Evolutionary conservation across 208 protist genomes (phyloP), one percentile per base, ranked within the genome.

Genomic region (Wallacemonas sp.): DNA sequence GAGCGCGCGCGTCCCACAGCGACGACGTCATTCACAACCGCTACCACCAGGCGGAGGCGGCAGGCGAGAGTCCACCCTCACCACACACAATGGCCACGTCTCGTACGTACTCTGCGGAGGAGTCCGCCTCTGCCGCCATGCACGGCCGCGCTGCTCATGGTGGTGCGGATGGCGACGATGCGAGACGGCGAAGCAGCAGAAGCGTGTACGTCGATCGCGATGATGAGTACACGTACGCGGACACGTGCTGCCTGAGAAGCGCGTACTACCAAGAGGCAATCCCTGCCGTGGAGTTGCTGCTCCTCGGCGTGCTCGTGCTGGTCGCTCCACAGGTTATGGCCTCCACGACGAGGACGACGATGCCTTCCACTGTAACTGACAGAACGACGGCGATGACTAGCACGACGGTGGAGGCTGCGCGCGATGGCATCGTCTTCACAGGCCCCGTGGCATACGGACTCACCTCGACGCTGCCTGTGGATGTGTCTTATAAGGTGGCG

Each of bases 291-390:
- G 67, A 89, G 72, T 62, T 96, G 14, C 68, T 93, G 1, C 19
- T 96, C 21, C 75, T 90, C 19, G 90, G 90, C 17, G 36, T 81
- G 42, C 47, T 96, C 2, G 76, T 96, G 9, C 54, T 93, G 15
- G 61, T 93, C 9, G 85, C 73, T 5, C 90, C 90, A 46, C 68
- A 87, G 42, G 84, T 95, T 26, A 88, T 91, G 59, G 60, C 80
- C 26, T 22, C 17, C 14, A n/a, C 47, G 28, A 21, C 33, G 28
- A 41, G 28, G 31, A 22, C 51, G 27, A 45, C 14, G 17, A 45
- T n/a, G n/a, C n/a, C n/a, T 41, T 8, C 12, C 39, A 54, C 22
- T 42, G 22, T 19, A 8, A 27, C 24, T n/a, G 19, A 19, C 9
- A n/a, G 24, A 33, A 21, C 47, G n/a, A n/a, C 51, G 30, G 8